A percentile compares a stretch with the other conserved stretches of the same genome.
phyloP scores from a whole-genome alignment of 306 rosid species.

The Malus sieversii region DNA sequence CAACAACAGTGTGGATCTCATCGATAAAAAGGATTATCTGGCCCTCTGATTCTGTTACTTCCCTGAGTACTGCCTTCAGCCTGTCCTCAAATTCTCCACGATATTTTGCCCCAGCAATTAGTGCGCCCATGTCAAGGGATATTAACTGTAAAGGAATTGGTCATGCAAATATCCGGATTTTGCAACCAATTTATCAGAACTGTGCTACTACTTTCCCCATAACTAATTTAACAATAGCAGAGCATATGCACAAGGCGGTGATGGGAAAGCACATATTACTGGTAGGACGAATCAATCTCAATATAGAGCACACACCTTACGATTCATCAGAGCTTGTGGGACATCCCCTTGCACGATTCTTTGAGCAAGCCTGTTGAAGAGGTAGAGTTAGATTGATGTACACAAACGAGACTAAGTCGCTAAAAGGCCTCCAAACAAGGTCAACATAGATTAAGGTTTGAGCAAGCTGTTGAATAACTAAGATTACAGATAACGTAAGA shows the following conservation, averaged over 20 bases:
- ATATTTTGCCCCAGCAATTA: slow-evolving; percentile 96
- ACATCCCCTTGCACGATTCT: slow-evolving; percentile 98
- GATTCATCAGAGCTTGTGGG: slow-evolving; percentile 95
- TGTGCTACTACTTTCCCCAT: background rate
- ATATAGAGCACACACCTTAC: slow-evolving; percentile 55
- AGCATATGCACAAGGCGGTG: background rate
- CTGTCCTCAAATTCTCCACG: slow-evolving; percentile 99
- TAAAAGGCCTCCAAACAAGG: background rate
- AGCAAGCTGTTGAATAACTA: background rate
- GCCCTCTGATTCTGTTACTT: slow-evolving; percentile 98
- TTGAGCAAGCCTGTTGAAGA: slow-evolving; percentile 81
- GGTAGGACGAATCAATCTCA: background rate
- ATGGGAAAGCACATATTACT: background rate
- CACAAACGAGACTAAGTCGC: background rate
- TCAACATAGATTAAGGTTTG: background rate
- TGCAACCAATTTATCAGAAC: background rate
- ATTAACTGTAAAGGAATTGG: slow-evolving; percentile 53
- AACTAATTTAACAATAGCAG: slow-evolving; percentile 4
- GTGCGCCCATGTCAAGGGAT: slow-evolving; percentile 98
- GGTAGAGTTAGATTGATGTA: background rate
- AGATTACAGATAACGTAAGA: background rate
- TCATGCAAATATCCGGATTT: background rate
- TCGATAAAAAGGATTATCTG: slow-evolving; percentile 89
- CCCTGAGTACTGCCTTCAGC: slow-evolving; percentile 95
- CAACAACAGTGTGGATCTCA: slow-evolving; percentile 97